Percentiles rank a stretch among this genome's conserved stretches.
These are phyloP conservation scores for Kregervanrija pseudodelftensis DNA, from an alignment of 805 yeast genomes.

Conservation along the genomic window DNA sequence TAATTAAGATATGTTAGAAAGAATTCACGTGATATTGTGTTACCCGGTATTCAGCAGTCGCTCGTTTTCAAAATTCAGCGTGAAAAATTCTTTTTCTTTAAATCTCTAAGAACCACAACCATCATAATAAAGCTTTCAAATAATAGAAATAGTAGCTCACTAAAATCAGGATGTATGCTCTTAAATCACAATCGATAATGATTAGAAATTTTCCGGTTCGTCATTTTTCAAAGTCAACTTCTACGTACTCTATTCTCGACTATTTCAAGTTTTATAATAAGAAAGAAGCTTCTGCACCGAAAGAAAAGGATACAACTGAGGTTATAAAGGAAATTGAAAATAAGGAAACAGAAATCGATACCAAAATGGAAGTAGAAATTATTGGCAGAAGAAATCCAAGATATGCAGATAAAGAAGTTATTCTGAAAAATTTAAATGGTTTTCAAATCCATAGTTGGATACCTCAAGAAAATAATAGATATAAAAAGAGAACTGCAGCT, in stretches of 20 bases:
- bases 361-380: conserved; percentile 18
- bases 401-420: conserved; percentile 15
- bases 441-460: conserved; percentile 27
- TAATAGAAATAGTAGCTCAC: background rate
- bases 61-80: too few species aligned
- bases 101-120: too few species aligned
- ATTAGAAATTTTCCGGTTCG: conserved; percentile 1
- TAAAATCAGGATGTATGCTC: too few species aligned
- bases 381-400: conserved; percentile 26
- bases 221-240: conserved; percentile 12
- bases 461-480: conserved; percentile 17
- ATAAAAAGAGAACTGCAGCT: conserved; percentile 5
- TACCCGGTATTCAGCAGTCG: too few species aligned
- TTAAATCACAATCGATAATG: too few species aligned
- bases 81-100: too few species aligned
- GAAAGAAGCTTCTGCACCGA: conserved; percentile 11
- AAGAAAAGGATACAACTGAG: conserved; percentile 18
- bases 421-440: conserved; percentile 21
- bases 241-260: conserved; percentile 21
- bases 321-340: conserved; percentile 26
- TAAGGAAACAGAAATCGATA: conserved; percentile 11
- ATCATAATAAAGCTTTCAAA: too few species aligned
- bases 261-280: conserved; percentile 27
- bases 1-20: too few species aligned
- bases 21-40: too few species aligned